These are phyloP conservation scores for Pseudogymnoascus sp. DNA, from an alignment of 2,329 filamentous ascomycete species.

Conservation along the genomic window DNA sequence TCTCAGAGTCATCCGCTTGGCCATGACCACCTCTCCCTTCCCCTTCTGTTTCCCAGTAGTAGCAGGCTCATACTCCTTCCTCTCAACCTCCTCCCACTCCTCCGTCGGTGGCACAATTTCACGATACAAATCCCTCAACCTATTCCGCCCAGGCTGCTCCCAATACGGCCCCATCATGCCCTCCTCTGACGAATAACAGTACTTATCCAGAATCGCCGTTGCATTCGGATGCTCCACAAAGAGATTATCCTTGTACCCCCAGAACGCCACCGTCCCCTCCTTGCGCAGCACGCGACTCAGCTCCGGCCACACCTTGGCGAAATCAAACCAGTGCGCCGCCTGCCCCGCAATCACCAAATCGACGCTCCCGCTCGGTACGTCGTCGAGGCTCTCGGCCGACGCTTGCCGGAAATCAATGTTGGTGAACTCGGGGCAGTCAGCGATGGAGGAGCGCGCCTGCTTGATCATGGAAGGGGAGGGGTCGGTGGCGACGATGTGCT, in stretches of 20 bases:
- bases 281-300: constrained; percentile 43
- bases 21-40: constrained; percentile 40
- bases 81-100: constrained; percentile 44
- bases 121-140: constrained; percentile 43
- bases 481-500: constrained; percentile 44
- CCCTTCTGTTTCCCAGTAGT: constrained; percentile 31
- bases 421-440: constrained; percentile 15
- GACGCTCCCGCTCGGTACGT: constrained; percentile 39
- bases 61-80: constrained; percentile 50
- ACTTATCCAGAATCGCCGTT: constrained; percentile 45
- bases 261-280: constrained; percentile 54
- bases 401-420: constrained; percentile 43
- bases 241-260: constrained; percentile 58
- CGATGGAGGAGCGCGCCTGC: constrained; percentile 38
- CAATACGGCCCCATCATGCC: constrained; percentile 49
- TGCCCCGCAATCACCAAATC: constrained; percentile 46
- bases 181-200: constrained; percentile 44
- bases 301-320: constrained; percentile 44
- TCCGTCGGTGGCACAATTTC: constrained; percentile 41
- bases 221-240: constrained; percentile 45
- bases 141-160: constrained; percentile 51
- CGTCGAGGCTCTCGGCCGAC: constrained; percentile 45
- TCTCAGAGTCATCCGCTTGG: constrained; percentile 44
- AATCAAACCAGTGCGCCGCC: constrained; percentile 61
- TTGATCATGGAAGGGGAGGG: constrained; percentile 49